phyloP scores from a whole-genome alignment of 208 protist genomes.

The Jaenimonas drosophilae region DNA sequence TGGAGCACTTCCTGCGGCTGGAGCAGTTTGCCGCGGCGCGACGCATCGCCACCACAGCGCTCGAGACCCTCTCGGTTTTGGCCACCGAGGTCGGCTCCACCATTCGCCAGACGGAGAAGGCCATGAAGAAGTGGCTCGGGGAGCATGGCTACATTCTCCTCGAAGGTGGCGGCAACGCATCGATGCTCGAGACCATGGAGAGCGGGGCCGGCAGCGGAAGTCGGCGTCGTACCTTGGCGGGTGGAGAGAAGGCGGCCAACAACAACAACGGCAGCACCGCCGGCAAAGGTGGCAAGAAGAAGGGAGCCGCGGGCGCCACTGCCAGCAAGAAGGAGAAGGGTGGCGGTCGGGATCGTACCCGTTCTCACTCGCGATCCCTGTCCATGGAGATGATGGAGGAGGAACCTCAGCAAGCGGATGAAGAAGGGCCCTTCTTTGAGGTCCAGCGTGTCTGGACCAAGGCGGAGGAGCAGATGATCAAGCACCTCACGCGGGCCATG shows the following conservation, averaged over 20 bases:
- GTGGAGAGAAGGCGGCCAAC: too few relatives aligned
- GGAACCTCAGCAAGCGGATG: slow-evolving; percentile 2
- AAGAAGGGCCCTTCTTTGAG: slow-evolving; percentile 9
- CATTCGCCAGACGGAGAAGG: slow-evolving; percentile 4
- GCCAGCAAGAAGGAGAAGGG: slow-evolving; percentile 7
- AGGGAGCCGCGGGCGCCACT: neutral
- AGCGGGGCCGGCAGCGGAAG: neutral
- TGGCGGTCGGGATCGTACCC: neutral
- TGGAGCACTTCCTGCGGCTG: slow-evolving; percentile 27
- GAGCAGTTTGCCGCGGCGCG: slow-evolving; percentile 17
- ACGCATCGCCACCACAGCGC: slow-evolving; percentile 9
- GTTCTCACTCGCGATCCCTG: neutral
- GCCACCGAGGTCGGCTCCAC: slow-evolving; percentile 6
- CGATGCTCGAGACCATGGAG: neutral
- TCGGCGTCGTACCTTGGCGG: too few relatives aligned
- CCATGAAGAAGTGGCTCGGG: slow-evolving; percentile 10
- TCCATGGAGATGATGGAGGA: slow-evolving; percentile 2
- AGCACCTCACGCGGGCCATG: slow-evolving; percentile 53
- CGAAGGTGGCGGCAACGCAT: neutral
- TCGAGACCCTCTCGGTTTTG: slow-evolving; percentile 7
- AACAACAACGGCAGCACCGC: too few relatives aligned
- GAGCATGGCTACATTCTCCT: slow-evolving; percentile 11
- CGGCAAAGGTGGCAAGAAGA: slow-evolving; percentile 8
- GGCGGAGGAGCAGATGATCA: slow-evolving; percentile 59
- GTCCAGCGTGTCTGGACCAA: slow-evolving; percentile 26